These are phyloP conservation scores for Tylopilus felleus DNA, from an alignment of 768 basidiomycete genomes.

Conservation along the genomic window DNA sequence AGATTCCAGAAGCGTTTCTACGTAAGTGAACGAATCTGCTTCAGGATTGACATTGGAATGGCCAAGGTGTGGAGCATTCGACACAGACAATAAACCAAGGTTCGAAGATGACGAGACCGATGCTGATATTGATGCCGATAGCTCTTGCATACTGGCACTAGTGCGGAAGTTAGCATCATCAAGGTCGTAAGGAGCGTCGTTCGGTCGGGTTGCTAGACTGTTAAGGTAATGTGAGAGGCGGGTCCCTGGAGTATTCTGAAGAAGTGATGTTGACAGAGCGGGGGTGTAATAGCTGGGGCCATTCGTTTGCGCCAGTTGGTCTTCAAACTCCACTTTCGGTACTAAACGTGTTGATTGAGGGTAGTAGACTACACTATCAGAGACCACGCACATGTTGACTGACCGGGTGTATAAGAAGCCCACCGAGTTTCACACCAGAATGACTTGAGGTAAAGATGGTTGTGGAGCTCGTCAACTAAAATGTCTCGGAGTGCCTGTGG, in stretches of 20 bases:
- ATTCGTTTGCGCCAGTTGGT: constrained; percentile 34
- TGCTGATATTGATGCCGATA: constrained; percentile 16
- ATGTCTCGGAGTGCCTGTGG: constrained; percentile 86
- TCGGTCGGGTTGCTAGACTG: constrained; percentile 64
- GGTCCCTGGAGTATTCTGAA: constrained; percentile 41
- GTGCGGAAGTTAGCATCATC: constrained; percentile 38
- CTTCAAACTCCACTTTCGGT: constrained; percentile 62
- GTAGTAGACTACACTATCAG: not conserved
- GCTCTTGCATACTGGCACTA: constrained; percentile 19
- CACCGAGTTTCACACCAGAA: constrained; percentile 96
- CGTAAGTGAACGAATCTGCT: constrained; percentile 87
- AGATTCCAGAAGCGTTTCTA: constrained; percentile 92
- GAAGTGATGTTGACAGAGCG: constrained; percentile 34
- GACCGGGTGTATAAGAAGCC: constrained; percentile 78
- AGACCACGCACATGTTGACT: constrained; percentile 60
- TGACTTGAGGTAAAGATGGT: constrained; percentile 94
- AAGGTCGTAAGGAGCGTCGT: constrained; percentile 72
- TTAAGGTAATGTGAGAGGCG: constrained; percentile 63
- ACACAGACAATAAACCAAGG: constrained; percentile 14
- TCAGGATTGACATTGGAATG: constrained; percentile 65
- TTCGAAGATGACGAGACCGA: constrained; percentile 28
- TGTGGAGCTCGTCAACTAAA: constrained; percentile 91
- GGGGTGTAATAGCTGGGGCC: constrained; percentile 19
- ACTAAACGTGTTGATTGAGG: constrained; percentile 41
- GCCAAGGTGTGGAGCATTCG: constrained; percentile 21